These are phyloP conservation scores for Collariella sp. DNA, from an alignment of 495 filamentous ascomycete genomes.

Conservation along the genomic window DNA sequence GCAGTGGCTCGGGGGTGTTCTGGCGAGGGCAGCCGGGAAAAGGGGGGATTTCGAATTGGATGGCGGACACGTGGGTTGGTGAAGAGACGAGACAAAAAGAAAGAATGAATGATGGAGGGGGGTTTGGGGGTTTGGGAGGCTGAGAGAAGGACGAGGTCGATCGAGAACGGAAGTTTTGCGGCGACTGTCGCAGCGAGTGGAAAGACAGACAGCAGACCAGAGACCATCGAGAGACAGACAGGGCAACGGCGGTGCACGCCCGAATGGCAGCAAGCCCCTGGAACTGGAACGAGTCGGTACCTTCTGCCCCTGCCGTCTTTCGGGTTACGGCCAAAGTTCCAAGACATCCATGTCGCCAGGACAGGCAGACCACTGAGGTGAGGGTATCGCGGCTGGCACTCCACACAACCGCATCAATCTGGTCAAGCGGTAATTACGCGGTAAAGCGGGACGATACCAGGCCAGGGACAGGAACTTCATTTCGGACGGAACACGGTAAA, in stretches of 20 bases:
- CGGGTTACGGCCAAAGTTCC: conserved; percentile 19
- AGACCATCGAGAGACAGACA: conserved; percentile 7
- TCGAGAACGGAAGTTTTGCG: conserved; percentile 17
- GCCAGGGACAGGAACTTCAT: background rate
- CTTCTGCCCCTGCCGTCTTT: conserved; percentile 14
- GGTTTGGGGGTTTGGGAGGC: conserved; percentile 26
- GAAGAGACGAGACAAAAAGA: conserved; percentile 24
- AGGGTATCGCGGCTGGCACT: background rate
- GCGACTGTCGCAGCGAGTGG: background rate
- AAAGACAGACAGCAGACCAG: conserved; percentile 2
- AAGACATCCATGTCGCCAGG: conserved; percentile 13
- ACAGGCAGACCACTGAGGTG: background rate
- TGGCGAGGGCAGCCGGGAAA: conserved; percentile 1
- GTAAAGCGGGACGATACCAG: background rate
- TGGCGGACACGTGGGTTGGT: conserved; percentile 11
- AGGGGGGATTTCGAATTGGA: conserved; percentile 11
- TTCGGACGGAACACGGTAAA: no score
- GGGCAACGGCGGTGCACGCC: conserved; percentile 22
- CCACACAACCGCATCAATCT: background rate
- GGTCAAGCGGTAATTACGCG: conserved; percentile 1
- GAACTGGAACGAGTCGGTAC: conserved; percentile 22
- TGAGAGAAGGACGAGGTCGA: conserved; percentile 16
- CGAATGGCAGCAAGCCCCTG: conserved; percentile 10
- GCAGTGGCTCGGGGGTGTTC: background rate
- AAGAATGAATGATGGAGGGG: conserved; percentile 39